Conservation (phyloP, 768 basidiomycete genomes). For the Auricularia auricula-judae region DNA sequence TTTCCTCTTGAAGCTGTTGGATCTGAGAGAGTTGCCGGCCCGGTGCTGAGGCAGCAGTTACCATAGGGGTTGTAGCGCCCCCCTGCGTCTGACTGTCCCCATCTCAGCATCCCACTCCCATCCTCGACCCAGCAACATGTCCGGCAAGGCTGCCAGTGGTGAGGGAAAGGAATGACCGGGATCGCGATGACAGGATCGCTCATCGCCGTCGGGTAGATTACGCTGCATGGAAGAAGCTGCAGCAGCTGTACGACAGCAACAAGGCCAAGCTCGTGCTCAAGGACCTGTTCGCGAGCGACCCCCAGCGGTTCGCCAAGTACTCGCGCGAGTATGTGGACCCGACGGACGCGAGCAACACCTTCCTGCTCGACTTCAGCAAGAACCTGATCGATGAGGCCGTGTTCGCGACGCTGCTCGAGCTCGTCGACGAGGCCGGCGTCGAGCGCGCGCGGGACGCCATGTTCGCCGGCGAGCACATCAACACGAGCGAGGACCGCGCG, state of each 20-base stretch:
- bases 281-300: conserved; percentile 86
- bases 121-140: conserved; percentile 10
- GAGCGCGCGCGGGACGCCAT: conserved; percentile 82
- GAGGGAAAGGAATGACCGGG: conserved; percentile 17
- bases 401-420: conserved; percentile 60
- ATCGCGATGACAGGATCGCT: background rate
- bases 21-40: no score
- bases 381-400: conserved; percentile 86
- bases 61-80: no score
- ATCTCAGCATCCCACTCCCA: no score
- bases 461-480: conserved; percentile 95
- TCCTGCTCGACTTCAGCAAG: conserved; percentile 96
- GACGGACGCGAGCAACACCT: conserved; percentile 55
- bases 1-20: no score
- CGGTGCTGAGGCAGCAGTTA: no score
- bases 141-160: conserved; percentile 53
- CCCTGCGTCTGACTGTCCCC: no score
- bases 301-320: conserved; percentile 77
- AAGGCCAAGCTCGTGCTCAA: conserved; percentile 69
- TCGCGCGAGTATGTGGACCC: conserved; percentile 62
- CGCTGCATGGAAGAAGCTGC: conserved; percentile 82
- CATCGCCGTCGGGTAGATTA: conserved; percentile 48
- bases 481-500: conserved; percentile 95
- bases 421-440: conserved; percentile 78
- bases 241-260: conserved; percentile 67